phyloP scores from a whole-genome alignment of 352 stramenopile species.

The Aphanomyces euteiches region DNA sequence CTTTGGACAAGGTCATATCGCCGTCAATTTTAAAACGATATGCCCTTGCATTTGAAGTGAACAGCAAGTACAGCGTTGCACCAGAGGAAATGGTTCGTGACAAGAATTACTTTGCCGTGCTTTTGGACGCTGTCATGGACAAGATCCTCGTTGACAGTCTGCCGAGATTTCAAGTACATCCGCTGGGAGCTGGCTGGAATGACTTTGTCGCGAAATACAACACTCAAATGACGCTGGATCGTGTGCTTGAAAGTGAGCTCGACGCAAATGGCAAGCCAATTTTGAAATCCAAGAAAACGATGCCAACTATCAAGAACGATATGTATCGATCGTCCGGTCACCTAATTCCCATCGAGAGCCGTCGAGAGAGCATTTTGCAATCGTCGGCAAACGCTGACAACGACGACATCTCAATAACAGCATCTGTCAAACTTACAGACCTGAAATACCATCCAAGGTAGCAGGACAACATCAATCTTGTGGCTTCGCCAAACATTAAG shows the following conservation, averaged over 20 bases:
- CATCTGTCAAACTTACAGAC: neutral
- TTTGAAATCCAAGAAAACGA: neutral
- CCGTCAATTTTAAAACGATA: slow-evolving; percentile 16
- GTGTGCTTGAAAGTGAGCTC: slow-evolving; percentile 7
- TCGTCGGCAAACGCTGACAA: neutral
- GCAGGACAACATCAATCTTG: too few species aligned
- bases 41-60: slow-evolving; percentile 22
- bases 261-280: neutral
- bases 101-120: slow-evolving; percentile 9
- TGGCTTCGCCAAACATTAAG: too few species aligned
- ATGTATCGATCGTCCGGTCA: neutral
- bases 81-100: slow-evolving; percentile 10
- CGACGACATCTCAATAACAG: neutral
- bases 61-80: slow-evolving; percentile 32
- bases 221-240: slow-evolving; percentile 14
- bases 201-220: slow-evolving; percentile 20
- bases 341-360: neutral
- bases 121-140: neutral
- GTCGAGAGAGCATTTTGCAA: neutral
- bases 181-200: neutral
- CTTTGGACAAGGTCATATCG: neutral
- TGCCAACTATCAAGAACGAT: slow-evolving; percentile 1
- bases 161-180: slow-evolving; percentile 21
- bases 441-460: too few species aligned
- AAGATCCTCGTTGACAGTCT: slow-evolving; percentile 19